A percentile compares a stretch with the other conserved stretches of the same genome.
These are phyloP conservation scores for Nitzschia palea DNA, from an alignment of 108 stramenopile species.

Conservation along the genomic window DNA sequence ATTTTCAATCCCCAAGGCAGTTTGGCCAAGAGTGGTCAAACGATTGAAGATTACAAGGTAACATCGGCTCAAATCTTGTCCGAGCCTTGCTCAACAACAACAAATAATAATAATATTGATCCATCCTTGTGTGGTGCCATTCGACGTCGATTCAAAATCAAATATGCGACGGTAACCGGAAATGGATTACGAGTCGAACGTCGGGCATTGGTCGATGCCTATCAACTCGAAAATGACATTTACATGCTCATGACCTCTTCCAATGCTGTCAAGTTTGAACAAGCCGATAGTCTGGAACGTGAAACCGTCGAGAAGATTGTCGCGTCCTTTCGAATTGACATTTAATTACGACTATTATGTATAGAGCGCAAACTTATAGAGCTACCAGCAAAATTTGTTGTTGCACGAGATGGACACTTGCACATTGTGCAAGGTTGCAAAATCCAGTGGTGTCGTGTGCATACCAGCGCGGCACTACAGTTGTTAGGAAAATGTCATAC, in stretches of 20 bases:
- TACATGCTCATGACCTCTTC: slow-evolving; percentile 76
- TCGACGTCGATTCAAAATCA: slow-evolving; percentile 55
- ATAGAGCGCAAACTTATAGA: too few relatives aligned
- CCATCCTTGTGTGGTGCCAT: slow-evolving; percentile 13
- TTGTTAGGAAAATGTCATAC: too few relatives aligned
- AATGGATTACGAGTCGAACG: slow-evolving; percentile 71
- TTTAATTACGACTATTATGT: too few relatives aligned
- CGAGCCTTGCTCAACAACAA: too few relatives aligned
- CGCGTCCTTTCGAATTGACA: slow-evolving; percentile 50
- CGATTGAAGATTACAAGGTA: slow-evolving; percentile 60
- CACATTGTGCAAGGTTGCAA: too few relatives aligned
- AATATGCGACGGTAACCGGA: slow-evolving; percentile 72
- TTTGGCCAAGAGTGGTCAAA: slow-evolving; percentile 56
- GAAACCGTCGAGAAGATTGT: slow-evolving; percentile 79
- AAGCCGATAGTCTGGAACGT: slow-evolving; percentile 62
- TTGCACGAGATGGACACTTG: too few relatives aligned
- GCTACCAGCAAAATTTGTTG: too few relatives aligned
- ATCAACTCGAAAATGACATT: slow-evolving; percentile 51
- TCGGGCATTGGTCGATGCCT: slow-evolving; percentile 69
- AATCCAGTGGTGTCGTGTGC: too few relatives aligned
- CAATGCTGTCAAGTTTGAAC: slow-evolving; percentile 73
- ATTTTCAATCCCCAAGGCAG: slow-evolving; percentile 64
- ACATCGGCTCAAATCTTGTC: slow-evolving; percentile 41
- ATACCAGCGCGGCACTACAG: too few relatives aligned
- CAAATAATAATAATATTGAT: too few relatives aligned